Evolutionary conservation across 2,329 filamentous ascomycete species (phyloP).

Genomic region (Endothia cerciana): DNA sequence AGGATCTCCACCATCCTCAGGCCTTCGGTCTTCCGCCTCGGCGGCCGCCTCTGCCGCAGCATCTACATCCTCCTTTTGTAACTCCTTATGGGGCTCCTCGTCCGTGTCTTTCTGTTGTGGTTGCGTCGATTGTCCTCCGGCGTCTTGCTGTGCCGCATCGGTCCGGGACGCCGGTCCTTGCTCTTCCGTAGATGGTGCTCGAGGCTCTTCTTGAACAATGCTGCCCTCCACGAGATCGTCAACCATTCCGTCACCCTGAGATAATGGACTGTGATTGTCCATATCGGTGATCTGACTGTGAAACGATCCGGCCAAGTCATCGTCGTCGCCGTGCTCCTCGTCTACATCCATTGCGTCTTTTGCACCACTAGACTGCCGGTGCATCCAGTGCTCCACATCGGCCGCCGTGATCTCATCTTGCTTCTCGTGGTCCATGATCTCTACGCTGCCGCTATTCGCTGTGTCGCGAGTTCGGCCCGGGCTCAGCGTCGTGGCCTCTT

Average conservation of each 20-base stretch:
- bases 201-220: conserved; percentile 2
- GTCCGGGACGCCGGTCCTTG: neutral
- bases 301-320: neutral
- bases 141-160: conserved; percentile 13
- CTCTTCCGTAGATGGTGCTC: neutral
- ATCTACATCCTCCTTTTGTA: neutral
- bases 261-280: neutral
- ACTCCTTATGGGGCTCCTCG: conserved; percentile 5
- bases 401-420: conserved; percentile 7
- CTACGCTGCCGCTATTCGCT: neutral
- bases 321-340: neutral
- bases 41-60: neutral
- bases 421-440: neutral
- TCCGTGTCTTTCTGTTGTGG: neutral
- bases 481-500: conserved; percentile 19
- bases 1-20: conserved; percentile 4
- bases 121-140: neutral
- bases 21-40: neutral
- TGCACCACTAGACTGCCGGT: neutral
- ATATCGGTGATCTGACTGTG: conserved; percentile 4
- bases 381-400: conserved; percentile 4
- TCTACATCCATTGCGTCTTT: neutral
- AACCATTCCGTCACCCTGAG: neutral
- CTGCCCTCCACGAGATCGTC: neutral
- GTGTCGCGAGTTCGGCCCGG: neutral